Percentiles rank a stretch among this genome's conserved stretches.
phyloP scores from a whole-genome alignment of 768 basidiomycete species.

The Mycena sanguinolenta region DNA sequence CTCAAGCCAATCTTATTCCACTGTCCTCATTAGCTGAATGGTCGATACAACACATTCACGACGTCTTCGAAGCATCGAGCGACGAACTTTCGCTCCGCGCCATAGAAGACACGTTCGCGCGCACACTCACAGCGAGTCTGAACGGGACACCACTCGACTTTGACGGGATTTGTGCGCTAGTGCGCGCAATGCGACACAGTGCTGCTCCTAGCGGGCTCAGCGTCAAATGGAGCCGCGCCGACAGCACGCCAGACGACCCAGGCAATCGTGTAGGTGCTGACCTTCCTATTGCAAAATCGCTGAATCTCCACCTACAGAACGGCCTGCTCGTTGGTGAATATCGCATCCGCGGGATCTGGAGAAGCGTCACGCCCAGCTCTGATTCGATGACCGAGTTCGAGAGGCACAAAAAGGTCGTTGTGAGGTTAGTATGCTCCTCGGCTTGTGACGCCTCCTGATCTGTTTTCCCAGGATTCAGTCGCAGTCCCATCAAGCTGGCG shows the following conservation, averaged over 20 bases:
- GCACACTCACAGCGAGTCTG: conserved; percentile 51
- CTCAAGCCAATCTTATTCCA: background rate
- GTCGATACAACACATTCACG: conserved; percentile 63
- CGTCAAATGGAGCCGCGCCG: conserved; percentile 63
- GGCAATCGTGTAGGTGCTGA: conserved; percentile 57
- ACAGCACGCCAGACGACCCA: conserved; percentile 58
- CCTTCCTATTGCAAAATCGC: conserved; percentile 1
- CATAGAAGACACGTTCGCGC: conserved; percentile 62
- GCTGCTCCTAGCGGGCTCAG: conserved; percentile 53
- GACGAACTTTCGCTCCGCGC: conserved; percentile 58
- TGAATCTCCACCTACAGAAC: conserved; percentile 48
- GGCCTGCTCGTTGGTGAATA: conserved; percentile 67
- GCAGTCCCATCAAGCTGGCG: conserved; percentile 46
- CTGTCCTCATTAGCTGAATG: conserved; percentile 62
- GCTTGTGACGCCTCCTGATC: background rate
- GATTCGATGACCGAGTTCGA: conserved; percentile 52
- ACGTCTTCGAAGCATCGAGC: conserved; percentile 64
- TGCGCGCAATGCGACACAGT: conserved; percentile 56
- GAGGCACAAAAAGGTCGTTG: conserved; percentile 66
- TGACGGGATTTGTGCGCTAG: conserved; percentile 55
- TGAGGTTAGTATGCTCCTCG: conserved; percentile 54
- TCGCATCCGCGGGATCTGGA: conserved; percentile 63
- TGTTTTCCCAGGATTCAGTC: conserved; percentile 57
- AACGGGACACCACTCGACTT: conserved; percentile 60
- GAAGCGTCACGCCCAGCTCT: conserved; percentile 48